Base-by-base conservation (phyloP, 176 grass and related monocot genomes). In the Chrysopogon serrulatus region DNA sequence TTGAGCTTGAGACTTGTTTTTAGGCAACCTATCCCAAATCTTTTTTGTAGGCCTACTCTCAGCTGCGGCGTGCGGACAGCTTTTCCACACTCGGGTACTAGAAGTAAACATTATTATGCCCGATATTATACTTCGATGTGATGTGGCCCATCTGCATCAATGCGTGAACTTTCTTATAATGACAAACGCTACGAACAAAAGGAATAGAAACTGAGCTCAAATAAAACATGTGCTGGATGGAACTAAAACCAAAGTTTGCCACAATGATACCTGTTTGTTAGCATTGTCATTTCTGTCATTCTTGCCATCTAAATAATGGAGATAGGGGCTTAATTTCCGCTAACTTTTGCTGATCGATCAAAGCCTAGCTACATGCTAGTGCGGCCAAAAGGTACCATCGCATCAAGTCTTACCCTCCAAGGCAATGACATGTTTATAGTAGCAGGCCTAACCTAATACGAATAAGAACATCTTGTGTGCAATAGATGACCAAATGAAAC, bases 281-380 rank as follows among this genome's bases (percentile, higher is more conserved):
- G 86, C 73, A 73, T 37, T 83, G 74, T 83, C 68, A 84, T 79
- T 74, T 68, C 81, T 63, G 84, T 79, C 87, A 84, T 79, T 79
- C 74, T 1, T 65, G 35, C n/a, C 74, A 18, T 37, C 41, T 64
- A 88, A 35, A 77, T 64, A 83, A 65, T 73, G 19, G 24, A 79
- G 44, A 24, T 62, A 27, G 1, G 32, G 1, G 54, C 42, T 43
- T 63, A 60, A 84, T 74, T 89, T 84, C 68, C 11, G 57, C 35
- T 26, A 73, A 56, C 67, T 84, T 86, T 66, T 43, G 16, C 65
- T 28, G 33, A 80, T 48, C 42, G 0, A 80, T 67, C 77, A 79
- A 79, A 49, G 61, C 28, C 60, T 79, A 64, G 17, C 40, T 79
- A 45, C 13, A 33, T 17, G 31, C 54, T 65, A 56, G 80, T 51